A percentile compares a stretch with the other conserved stretches of the same genome.
Conservation (phyloP, 192 early-diverging fungal species). For the Backusella luteola region DNA sequence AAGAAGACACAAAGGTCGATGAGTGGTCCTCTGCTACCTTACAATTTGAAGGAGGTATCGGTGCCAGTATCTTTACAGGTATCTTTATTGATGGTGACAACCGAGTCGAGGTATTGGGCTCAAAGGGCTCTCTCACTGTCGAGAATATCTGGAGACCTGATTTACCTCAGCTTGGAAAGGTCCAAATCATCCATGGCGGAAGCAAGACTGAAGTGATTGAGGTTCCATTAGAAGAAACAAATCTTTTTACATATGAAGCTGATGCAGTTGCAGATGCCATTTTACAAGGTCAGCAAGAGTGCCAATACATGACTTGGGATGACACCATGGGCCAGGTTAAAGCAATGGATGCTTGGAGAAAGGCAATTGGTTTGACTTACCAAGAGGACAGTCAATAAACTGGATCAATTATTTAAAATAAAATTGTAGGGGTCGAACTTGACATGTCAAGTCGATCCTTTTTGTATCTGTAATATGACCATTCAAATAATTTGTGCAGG, state of each 20-base stretch:
- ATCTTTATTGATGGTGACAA: conserved; percentile 30
- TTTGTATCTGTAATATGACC: too few species aligned
- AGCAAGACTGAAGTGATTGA: background rate
- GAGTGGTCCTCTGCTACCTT: conserved; percentile 34
- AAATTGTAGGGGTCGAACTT: too few species aligned
- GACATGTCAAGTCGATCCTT: too few species aligned
- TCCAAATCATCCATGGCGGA: conserved; percentile 14
- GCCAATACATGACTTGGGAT: conserved; percentile 31
- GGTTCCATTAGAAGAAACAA: conserved; percentile 17
- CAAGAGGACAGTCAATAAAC: conserved; percentile 10
- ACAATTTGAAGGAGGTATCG: conserved; percentile 16
- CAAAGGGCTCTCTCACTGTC: conserved; percentile 23
- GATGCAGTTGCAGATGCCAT: conserved; percentile 32
- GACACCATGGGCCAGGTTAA: conserved; percentile 31
- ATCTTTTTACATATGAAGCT: conserved; percentile 28
- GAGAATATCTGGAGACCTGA: conserved; percentile 36
- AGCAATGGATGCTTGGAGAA: conserved; percentile 35
- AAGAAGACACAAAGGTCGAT: conserved; percentile 30
- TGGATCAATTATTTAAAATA: background rate
- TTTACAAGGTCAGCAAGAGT: conserved; percentile 12
- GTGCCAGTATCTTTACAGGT: conserved; percentile 29
- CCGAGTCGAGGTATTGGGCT: conserved; percentile 26
- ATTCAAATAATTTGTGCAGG: too few species aligned
- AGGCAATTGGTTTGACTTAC: conserved; percentile 32
- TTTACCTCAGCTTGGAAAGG: conserved; percentile 19